These are phyloP conservation scores for Neurospora sp. DNA, from an alignment of 495 filamentous ascomycete species.

Conservation along the genomic window DNA sequence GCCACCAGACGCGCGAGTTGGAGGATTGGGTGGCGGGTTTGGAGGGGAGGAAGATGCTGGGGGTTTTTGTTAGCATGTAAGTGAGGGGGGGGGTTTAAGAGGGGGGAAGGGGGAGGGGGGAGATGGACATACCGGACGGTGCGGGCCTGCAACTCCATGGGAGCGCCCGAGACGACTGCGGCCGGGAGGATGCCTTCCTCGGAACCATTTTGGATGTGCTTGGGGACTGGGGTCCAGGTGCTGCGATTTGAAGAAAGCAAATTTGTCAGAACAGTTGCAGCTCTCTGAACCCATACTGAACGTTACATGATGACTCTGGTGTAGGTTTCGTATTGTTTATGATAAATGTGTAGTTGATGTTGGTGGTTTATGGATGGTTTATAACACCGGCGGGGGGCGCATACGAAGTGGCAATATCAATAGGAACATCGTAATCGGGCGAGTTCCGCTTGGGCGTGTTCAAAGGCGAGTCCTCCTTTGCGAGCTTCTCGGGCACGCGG, in stretches of 20 bases:
- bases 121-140: conserved; percentile 61
- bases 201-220: conserved; percentile 79
- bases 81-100: neutral
- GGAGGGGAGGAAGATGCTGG: conserved; percentile 76
- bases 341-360: neutral
- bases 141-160: conserved; percentile 83
- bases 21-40: conserved; percentile 95
- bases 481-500: conserved; percentile 17
- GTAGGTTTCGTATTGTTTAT: neutral
- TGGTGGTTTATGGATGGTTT: neutral
- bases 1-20: conserved; percentile 74
- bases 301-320: neutral
- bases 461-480: conserved; percentile 21
- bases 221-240: conserved; percentile 81
- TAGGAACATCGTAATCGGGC: conserved; percentile 67
- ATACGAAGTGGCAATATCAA: conserved; percentile 78
- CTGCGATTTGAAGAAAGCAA: conserved; percentile 29
- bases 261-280: neutral
- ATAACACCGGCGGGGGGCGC: conserved; percentile 11
- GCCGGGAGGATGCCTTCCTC: conserved; percentile 71
- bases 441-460: conserved; percentile 44
- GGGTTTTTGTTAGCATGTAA: neutral
- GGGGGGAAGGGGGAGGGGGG: neutral
- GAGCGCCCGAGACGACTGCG: conserved; percentile 83
- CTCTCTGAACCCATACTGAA: neutral